Percentiles rank a stretch among this genome's conserved stretches.
Conservation (phyloP, 768 basidiomycete genomes). For the Trametes villosa region DNA sequence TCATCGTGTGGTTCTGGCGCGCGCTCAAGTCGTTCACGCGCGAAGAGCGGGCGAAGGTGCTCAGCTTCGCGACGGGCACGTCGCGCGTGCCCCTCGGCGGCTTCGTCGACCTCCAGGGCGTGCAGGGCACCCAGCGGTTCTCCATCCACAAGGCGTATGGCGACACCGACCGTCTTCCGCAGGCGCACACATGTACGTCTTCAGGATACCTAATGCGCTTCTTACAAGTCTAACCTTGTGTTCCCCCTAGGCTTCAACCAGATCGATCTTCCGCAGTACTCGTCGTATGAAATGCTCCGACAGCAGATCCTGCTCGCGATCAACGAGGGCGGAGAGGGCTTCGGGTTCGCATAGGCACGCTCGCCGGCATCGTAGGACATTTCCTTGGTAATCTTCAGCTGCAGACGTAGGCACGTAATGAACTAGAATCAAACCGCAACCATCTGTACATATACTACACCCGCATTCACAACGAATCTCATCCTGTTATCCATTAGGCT, state of each 20-base stretch:
- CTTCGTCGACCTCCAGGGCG: slow-evolving; percentile 93
- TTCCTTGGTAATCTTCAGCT: slow-evolving; percentile 4
- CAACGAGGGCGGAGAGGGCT: slow-evolving; percentile 95
- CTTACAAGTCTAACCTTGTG: slow-evolving; percentile 21
- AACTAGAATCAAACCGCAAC: slow-evolving; percentile 20
- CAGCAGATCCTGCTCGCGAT: slow-evolving; percentile 90
- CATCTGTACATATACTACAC: slow-evolving; percentile 24
- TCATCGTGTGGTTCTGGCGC: slow-evolving; percentile 99
- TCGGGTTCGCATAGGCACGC: slow-evolving; percentile 72
- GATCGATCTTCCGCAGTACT: slow-evolving; percentile 92
- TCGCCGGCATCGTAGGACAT: not conserved
- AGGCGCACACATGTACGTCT: slow-evolving; percentile 85
- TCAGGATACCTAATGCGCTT: slow-evolving; percentile 5
- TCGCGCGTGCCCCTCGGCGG: slow-evolving; percentile 94
- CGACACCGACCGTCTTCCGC: slow-evolving; percentile 80
- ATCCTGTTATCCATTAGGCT: not conserved
- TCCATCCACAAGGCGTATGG: slow-evolving; percentile 95
- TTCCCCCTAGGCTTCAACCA: slow-evolving; percentile 79
- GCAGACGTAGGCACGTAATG: slow-evolving; percentile 7
- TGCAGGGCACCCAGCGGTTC: slow-evolving; percentile 92
- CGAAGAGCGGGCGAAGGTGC: slow-evolving; percentile 93
- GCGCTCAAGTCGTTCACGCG: slow-evolving; percentile 97
- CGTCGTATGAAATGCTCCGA: slow-evolving; percentile 95
- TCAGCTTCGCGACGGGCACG: slow-evolving; percentile 95
- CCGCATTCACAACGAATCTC: slow-evolving; percentile 9